Conservation (phyloP, 1,284 basidiomycete genomes). For the Kwoniella shivajii region DNA sequence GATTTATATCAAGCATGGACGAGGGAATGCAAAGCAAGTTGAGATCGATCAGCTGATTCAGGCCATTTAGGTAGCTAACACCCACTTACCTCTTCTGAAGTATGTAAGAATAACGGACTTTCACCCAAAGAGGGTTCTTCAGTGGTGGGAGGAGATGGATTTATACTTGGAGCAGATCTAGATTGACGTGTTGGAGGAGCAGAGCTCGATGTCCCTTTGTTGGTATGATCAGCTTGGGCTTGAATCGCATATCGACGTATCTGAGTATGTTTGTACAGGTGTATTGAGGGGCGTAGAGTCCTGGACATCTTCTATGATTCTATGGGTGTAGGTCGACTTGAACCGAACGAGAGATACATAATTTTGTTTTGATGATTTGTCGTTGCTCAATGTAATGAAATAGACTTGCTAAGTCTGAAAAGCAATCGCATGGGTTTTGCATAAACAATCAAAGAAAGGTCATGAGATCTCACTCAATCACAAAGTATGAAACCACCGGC, state of each 20-base stretch:
- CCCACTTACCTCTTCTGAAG: conserved; percentile 34
- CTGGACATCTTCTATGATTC: neutral
- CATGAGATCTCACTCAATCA: too few relatives aligned
- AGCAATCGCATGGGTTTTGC: neutral
- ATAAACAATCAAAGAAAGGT: neutral
- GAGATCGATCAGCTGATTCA: neutral
- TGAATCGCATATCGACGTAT: neutral
- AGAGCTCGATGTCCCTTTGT: neutral
- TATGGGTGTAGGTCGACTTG: neutral
- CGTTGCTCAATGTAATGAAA: neutral
- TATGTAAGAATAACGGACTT: conserved; percentile 33
- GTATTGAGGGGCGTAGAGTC: neutral
- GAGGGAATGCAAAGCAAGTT: neutral
- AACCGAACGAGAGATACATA: too few relatives aligned
- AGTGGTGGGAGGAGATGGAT: neutral
- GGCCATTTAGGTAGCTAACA: too few relatives aligned
- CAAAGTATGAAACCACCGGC: too few relatives aligned
- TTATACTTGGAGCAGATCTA: conserved; percentile 6
- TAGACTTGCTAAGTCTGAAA: neutral
- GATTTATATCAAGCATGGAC: too few relatives aligned
- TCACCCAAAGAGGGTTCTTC: conserved; percentile 43
- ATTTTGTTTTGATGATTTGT: neutral
- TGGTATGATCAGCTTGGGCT: neutral
- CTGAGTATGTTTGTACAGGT: neutral
- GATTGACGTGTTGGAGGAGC: conserved; percentile 3